Conservation (phyloP, 345 rosid species). For the Gossypium mustelinum region DNA sequence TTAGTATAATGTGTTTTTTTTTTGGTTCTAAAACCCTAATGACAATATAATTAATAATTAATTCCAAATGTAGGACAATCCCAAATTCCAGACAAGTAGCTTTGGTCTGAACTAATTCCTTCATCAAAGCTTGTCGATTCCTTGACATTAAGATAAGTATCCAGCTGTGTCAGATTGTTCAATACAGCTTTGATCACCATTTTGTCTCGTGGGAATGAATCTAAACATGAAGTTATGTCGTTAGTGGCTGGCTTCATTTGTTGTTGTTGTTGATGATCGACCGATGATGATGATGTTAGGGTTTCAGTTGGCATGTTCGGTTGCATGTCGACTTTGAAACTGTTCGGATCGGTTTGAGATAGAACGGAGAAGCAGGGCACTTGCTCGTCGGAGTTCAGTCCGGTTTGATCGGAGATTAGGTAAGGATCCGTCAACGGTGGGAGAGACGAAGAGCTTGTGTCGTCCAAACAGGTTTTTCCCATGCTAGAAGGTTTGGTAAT, state of each 20-base stretch:
- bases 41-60: constrained; percentile 10
- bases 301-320: constrained; percentile 4
- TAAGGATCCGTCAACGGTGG: constrained; percentile 71
- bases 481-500: constrained; percentile 28
- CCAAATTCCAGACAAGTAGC: constrained; percentile 36
- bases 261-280: neutral
- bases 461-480: constrained; percentile 46
- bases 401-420: constrained; percentile 54
- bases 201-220: constrained; percentile 29
- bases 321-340: constrained; percentile 17
- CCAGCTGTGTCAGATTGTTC: constrained; percentile 36
- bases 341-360: constrained; percentile 34
- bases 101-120: constrained; percentile 25
- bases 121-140: constrained; percentile 38
- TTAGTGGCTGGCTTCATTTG: constrained; percentile 6
- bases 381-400: constrained; percentile 41
- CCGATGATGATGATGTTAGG: neutral
- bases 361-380: constrained; percentile 98
- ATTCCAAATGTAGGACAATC: constrained; percentile 32
- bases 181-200: constrained; percentile 38
- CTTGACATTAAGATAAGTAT: constrained; percentile 19
- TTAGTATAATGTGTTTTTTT: neutral
- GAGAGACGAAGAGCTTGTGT: constrained; percentile 47
- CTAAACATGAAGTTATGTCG: constrained; percentile 11
- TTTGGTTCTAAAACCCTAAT: neutral